Conservation (phyloP, 768 basidiomycete species). For the Hericium alpestre region DNA sequence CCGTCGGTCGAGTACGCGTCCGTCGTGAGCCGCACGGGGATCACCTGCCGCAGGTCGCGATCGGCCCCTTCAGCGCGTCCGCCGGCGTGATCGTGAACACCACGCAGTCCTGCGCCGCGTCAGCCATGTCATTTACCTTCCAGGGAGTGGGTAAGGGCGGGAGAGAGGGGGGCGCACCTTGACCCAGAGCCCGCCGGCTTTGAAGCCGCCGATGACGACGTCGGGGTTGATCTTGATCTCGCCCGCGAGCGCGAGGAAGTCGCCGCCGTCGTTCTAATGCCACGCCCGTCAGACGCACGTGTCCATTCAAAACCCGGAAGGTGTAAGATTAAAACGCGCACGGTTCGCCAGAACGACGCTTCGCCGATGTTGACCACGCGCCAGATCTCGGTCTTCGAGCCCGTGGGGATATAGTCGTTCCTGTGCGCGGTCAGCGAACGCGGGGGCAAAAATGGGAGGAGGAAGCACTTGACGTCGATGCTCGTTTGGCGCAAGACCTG, state of each 20-base stretch:
- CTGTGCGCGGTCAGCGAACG: background rate
- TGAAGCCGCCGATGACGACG: constrained; percentile 52
- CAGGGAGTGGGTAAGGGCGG: no score
- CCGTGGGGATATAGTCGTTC: background rate
- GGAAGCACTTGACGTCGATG: constrained; percentile 45
- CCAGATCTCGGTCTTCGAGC: constrained; percentile 9
- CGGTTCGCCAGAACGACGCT: constrained; percentile 5
- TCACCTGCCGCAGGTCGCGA: constrained; percentile 48
- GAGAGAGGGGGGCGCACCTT: constrained; percentile 32
- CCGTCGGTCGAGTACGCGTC: constrained; percentile 41
- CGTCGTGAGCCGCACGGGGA: constrained; percentile 59
- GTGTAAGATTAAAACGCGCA: background rate
- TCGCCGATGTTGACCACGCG: constrained; percentile 4
- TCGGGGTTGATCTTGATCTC: constrained; percentile 42
- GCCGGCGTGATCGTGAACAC: constrained; percentile 50
- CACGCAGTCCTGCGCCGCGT: constrained; percentile 46
- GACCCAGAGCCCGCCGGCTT: constrained; percentile 50
- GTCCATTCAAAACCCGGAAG: constrained; percentile 3
- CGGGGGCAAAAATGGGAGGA: background rate
- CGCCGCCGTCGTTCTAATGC: constrained; percentile 51
- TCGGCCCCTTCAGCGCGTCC: constrained; percentile 42
- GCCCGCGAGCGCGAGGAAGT: constrained; percentile 52
- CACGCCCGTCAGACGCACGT: background rate
- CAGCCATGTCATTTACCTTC: no score
- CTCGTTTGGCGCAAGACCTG: constrained; percentile 57